Percentiles rank a stretch among this genome's conserved stretches.
phyloP scores from a whole-genome alignment of 2,329 filamentous ascomycete genomes.

The Juglanconis oblonga region DNA sequence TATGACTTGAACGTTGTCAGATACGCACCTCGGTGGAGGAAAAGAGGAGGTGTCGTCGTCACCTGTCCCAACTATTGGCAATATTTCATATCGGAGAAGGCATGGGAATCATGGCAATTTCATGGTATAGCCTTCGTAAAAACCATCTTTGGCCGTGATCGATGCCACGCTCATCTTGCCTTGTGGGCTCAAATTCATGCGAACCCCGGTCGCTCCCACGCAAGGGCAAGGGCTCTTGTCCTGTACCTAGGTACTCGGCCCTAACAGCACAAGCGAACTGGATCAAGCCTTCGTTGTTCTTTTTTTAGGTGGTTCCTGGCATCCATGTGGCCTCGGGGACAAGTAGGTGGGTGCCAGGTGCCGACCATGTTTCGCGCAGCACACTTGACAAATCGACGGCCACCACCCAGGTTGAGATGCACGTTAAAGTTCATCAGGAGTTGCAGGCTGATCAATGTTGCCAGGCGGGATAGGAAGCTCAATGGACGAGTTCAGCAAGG shows the following conservation, averaged over 20 bases:
- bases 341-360: not conserved
- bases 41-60: conserved; percentile 4
- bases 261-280: not conserved
- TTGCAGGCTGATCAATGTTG: not conserved
- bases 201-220: conserved; percentile 15
- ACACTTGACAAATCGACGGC: not conserved
- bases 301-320: not conserved
- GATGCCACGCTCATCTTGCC: conserved; percentile 15
- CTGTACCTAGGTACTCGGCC: not conserved
- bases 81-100: conserved; percentile 14
- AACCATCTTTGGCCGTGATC: not conserved
- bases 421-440: not conserved
- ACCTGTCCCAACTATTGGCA: conserved; percentile 11
- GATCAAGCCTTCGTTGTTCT: not conserved
- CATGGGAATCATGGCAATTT: conserved; percentile 1
- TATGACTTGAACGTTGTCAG: not conserved
- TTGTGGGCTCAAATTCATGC: conserved; percentile 18
- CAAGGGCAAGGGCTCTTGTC: not conserved
- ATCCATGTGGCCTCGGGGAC: not conserved
- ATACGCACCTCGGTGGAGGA: not conserved
- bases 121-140: not conserved
- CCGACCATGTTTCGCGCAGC: not conserved
- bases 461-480: not conserved
- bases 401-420: not conserved
- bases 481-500: not conserved